A percentile compares a stretch with the other conserved stretches of the same genome.
These are phyloP conservation scores for Mallotus nudiflorus DNA, from an alignment of 345 rosid genomes.

Conservation along the genomic window DNA sequence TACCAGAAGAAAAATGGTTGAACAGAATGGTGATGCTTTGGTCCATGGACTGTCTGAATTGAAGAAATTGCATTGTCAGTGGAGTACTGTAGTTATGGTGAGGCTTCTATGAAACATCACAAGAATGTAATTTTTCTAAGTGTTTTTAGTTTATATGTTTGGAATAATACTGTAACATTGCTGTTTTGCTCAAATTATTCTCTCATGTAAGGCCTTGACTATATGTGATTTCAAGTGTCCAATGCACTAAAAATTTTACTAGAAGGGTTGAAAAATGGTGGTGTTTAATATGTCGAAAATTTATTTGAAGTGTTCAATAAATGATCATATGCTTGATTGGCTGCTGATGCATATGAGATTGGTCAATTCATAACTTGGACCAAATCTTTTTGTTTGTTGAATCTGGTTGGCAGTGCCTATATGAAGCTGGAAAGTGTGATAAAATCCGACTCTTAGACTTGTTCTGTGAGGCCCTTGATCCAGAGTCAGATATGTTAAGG, in stretches of 20 bases:
- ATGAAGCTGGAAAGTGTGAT: constrained; percentile 64
- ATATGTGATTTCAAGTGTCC: neutral
- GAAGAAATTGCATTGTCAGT: constrained; percentile 57
- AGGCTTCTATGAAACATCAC: constrained; percentile 19
- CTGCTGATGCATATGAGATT: constrained; percentile 12
- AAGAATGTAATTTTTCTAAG: neutral
- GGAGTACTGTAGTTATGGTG: constrained; percentile 79
- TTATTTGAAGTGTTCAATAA: neutral
- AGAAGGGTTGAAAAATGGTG: neutral
- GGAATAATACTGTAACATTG: neutral
- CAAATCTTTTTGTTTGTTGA: constrained; percentile 20
- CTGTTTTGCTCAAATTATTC: constrained; percentile 9
- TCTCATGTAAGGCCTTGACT: neutral
- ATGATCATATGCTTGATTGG: neutral
- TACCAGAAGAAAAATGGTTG: constrained; percentile 48
- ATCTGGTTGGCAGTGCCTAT: constrained; percentile 59
- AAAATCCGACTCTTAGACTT: constrained; percentile 70
- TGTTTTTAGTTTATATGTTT: neutral
- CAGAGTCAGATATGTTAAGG: constrained; percentile 45
- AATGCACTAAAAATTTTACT: neutral
- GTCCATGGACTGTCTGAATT: constrained; percentile 53
- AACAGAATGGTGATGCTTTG: constrained; percentile 48
- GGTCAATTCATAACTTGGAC: constrained; percentile 10
- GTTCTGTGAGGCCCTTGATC: constrained; percentile 83
- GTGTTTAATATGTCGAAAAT: neutral